phyloP scores from a whole-genome alignment of 768 basidiomycete genomes.

The Auriculariales sp. region DNA sequence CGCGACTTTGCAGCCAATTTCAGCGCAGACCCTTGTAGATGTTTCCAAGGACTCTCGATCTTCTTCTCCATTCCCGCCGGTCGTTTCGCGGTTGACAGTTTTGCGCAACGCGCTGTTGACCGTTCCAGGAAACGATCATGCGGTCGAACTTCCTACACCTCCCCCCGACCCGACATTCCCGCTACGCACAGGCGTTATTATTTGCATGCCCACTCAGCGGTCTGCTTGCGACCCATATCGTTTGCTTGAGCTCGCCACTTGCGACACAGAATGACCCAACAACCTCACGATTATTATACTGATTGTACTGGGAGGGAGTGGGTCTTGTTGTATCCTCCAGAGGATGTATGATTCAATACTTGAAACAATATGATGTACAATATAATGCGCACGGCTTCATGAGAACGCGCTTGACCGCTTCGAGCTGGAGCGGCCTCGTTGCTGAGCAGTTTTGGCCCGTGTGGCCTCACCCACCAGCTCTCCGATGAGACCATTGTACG shows the following conservation, averaged over 20 bases:
- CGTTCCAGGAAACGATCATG: no score
- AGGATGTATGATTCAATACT: no score
- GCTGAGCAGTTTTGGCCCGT: conserved; percentile 14
- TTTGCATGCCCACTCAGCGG: conserved; percentile 24
- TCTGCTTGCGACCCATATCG: conserved; percentile 19
- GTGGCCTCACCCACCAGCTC: conserved; percentile 81
- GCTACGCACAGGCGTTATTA: conserved; percentile 50
- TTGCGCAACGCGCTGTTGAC: no score
- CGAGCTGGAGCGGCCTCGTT: background rate
- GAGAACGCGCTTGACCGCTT: background rate
- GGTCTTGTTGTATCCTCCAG: no score
- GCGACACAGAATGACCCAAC: no score
- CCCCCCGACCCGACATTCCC: conserved; percentile 46
- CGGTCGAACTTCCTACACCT: conserved; percentile 53
- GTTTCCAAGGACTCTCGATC: conserved; percentile 24
- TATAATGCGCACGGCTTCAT: background rate
- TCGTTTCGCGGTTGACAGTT: no score
- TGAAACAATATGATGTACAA: background rate
- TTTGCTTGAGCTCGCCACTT: background rate
- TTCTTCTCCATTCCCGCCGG: conserved; percentile 63
- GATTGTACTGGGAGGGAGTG: no score
- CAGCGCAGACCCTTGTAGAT: no score
- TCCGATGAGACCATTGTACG: conserved; percentile 80
- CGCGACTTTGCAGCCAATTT: no score
- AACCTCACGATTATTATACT: no score